Percentiles rank a stretch among this genome's conserved stretches.
Evolutionary conservation across 495 filamentous ascomycete species (phyloP).

Genomic region (Niebla homalea): DNA sequence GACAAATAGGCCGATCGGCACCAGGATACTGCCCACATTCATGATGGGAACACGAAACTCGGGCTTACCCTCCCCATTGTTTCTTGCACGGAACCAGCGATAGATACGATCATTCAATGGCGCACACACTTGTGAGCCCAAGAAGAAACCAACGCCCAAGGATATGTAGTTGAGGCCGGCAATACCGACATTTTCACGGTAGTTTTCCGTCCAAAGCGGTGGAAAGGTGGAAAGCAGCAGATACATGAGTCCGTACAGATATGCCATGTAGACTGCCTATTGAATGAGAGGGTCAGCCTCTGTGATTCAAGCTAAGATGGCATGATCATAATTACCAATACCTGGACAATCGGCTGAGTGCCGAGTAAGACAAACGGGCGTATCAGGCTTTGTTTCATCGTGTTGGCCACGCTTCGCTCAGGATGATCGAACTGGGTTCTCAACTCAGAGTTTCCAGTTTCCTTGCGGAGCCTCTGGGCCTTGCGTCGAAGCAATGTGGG

Average conservation of each 20-base stretch:
- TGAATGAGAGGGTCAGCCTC: too few species aligned
- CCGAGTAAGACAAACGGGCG: constrained; percentile 44
- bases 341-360: constrained; percentile 48
- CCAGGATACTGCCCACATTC: constrained; percentile 39
- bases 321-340: constrained; percentile 18
- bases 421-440: constrained; percentile 50
- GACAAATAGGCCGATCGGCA: constrained; percentile 52
- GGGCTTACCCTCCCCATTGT: constrained; percentile 42
- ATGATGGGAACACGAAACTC: constrained; percentile 61
- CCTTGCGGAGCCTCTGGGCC: constrained; percentile 42
- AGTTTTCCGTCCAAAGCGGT: constrained; percentile 43
- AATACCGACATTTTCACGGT: constrained; percentile 46
- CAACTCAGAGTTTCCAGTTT: constrained; percentile 48
- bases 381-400: constrained; percentile 32
- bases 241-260: constrained; percentile 61
- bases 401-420: constrained; percentile 29
- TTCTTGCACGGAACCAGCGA: constrained; percentile 41
- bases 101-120: constrained; percentile 56
- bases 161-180: constrained; percentile 59
- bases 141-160: constrained; percentile 55
- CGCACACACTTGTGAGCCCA: constrained; percentile 49
- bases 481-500: constrained; percentile 47
- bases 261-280: constrained; percentile 47
- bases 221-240: constrained; percentile 60
- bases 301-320: too few species aligned